phyloP scores from a whole-genome alignment of 345 rosid species.

The Microthlaspi erraticum region DNA sequence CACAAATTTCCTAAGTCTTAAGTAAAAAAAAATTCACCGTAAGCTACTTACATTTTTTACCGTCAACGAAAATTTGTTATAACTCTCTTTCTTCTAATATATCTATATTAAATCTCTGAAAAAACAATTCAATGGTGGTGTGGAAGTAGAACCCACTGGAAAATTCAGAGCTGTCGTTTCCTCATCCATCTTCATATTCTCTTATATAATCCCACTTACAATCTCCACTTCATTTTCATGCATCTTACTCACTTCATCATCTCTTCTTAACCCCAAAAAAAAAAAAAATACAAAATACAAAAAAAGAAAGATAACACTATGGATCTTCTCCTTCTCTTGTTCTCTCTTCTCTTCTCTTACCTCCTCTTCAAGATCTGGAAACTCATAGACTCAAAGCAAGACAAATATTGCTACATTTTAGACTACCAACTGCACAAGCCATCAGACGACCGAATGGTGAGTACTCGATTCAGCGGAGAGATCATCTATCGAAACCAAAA shows the following conservation, averaged over 20 bases:
- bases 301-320: conserved; percentile 24
- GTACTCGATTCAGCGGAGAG: conserved; percentile 54
- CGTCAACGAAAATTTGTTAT: conserved; percentile 20
- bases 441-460: conserved; percentile 58
- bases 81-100: background rate
- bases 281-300: background rate
- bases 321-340: conserved; percentile 50
- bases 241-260: conserved; percentile 40
- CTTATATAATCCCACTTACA: conserved; percentile 43
- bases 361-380: conserved; percentile 50
- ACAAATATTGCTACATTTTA: conserved; percentile 61
- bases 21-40: background rate
- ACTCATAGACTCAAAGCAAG: conserved; percentile 48
- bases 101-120: background rate
- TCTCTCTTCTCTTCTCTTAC: conserved; percentile 44
- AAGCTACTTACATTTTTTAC: conserved; percentile 13
- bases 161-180: conserved; percentile 39
- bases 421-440: conserved; percentile 74
- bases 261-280: conserved; percentile 26
- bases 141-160: conserved; percentile 39
- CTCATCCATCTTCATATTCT: conserved; percentile 29
- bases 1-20: conserved; percentile 12
- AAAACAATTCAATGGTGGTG: conserved; percentile 31
- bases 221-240: conserved; percentile 24
- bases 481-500: conserved; percentile 52